Evolutionary conservation across 495 filamentous ascomycete genomes (phyloP).

Genomic region (Aspergillus hancockii): DNA sequence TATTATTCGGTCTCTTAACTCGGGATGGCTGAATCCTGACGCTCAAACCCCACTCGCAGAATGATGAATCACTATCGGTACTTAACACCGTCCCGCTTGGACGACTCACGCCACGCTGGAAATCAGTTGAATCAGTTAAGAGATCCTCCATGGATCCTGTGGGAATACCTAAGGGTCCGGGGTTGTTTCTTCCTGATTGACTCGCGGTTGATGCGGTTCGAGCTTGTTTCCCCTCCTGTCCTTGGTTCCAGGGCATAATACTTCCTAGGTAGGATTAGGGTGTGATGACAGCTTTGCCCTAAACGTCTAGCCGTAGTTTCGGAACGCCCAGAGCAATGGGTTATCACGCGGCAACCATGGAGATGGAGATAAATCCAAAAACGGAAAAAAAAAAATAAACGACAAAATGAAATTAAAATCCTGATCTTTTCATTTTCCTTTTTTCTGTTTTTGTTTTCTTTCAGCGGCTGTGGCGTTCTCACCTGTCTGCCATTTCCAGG

Average conservation of each 20-base stretch:
- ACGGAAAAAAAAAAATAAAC: conserved; percentile 1
- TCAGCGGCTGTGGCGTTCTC: conserved; percentile 1
- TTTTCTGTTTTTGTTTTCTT: not conserved
- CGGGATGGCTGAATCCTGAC: not conserved
- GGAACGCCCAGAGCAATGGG: not conserved
- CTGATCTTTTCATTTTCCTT: not conserved
- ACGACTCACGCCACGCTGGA: not conserved
- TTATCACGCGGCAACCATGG: not conserved
- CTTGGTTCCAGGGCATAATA: too few relatives aligned
- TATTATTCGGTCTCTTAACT: not conserved
- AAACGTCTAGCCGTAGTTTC: not conserved
- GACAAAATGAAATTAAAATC: not conserved
- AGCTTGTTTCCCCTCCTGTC: not conserved
- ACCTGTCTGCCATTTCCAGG: not conserved
- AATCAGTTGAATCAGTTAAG: not conserved
- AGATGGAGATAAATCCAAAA: not conserved
- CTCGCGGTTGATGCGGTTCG: not conserved
- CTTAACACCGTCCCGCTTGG: not conserved
- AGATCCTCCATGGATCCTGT: not conserved
- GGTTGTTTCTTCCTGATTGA: not conserved
- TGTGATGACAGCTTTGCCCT: not conserved
- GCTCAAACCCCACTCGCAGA: not conserved
- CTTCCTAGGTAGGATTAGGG: not conserved
- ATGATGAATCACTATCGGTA: not conserved
- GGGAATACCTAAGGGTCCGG: not conserved